Percentiles rank a stretch among this genome's conserved stretches.
These are phyloP conservation scores for Saturnispora sanitii DNA, from an alignment of 805 yeast species.

Conservation along the genomic window DNA sequence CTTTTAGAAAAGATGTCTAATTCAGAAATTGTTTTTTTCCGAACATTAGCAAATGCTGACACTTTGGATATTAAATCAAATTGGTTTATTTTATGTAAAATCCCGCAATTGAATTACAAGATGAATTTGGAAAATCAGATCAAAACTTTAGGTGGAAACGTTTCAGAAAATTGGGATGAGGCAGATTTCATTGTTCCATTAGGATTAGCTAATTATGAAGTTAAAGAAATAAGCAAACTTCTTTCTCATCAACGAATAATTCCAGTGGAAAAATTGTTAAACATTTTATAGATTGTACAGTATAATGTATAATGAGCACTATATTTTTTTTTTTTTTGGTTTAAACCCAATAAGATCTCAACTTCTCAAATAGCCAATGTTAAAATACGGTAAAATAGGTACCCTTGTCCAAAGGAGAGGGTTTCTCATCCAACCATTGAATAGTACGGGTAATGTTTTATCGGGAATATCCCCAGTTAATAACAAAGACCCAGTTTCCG, in stretches of 20 bases:
- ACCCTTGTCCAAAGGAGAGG: slow-evolving; percentile 5
- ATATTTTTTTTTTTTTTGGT: too few species aligned
- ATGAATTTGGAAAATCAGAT: neutral
- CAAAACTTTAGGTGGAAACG: neutral
- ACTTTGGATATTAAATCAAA: neutral
- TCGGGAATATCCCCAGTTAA: slow-evolving; percentile 7
- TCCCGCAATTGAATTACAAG: neutral
- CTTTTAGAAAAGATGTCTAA: neutral
- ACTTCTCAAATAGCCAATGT: neutral
- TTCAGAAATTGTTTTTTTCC: neutral
- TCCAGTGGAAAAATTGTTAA: neutral
- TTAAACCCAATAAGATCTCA: neutral
- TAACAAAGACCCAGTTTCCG: neutral
- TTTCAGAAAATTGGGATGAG: neutral
- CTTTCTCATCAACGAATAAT: neutral
- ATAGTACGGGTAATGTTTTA: slow-evolving; percentile 6
- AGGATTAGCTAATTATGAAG: neutral
- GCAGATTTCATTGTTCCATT: slow-evolving; percentile 4
- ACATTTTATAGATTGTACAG: neutral
- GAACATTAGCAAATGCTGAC: too few species aligned
- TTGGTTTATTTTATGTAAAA: slow-evolving; percentile 1
- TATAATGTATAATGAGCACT: too few species aligned
- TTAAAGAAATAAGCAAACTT: neutral
- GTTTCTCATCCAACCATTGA: slow-evolving; percentile 17
- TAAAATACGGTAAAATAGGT: neutral